Evolutionary conservation across 2,329 filamentous ascomycete species (phyloP), one percentile per base, ranked within the genome.

Genomic region (Colletotrichum trifolii): DNA sequence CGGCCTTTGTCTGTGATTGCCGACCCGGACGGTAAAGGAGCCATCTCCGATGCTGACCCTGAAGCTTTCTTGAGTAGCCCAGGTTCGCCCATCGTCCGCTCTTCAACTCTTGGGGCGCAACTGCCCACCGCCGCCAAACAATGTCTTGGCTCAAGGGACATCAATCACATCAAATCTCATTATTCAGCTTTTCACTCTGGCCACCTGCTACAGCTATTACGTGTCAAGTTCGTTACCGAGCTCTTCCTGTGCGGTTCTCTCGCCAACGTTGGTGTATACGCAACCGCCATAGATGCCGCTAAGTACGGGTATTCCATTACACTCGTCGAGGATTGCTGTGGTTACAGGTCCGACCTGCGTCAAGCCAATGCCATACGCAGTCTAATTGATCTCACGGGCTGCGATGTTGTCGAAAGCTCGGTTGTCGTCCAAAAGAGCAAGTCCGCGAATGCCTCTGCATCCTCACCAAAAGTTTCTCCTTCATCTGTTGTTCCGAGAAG

Each of bases 241-340:
- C 82, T 99, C 11, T 97, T 92, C 77, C 87, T 98, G 33, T 96
- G 92, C 72, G 96, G 96, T 25, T 91, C 91, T 48, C 85, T 97
- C 53, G 92, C 91, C 47, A 97, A 98, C 72, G 82, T 96, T 40
- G 94, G 94, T 38, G 89, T 98, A 50, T 94, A 96, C 74, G 95
- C 96, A 8, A 97, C 95, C 1, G 94, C 94, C 4, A 84, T 97
- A 68, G 96, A 97, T 73, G 96, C 95, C 10, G 94, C 93, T 2
- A 87, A 91, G 17, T 91, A 97, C 76, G 96, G 94, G 5, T 89
- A 97, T 72, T 84, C 88, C n/a, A 93, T 97, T 72, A 96, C 91
- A 6, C 82, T 98, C 11, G 82, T 98, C 43, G 90, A 96, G 56
- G 94, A 98, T 75, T 97, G 94, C 75, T 88, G 97, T 60, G 94